Evolutionary conservation across 169 alveolate genomes (phyloP), one percentile per base, ranked within the genome.

Genomic region (Plasmodium vivax): DNA sequence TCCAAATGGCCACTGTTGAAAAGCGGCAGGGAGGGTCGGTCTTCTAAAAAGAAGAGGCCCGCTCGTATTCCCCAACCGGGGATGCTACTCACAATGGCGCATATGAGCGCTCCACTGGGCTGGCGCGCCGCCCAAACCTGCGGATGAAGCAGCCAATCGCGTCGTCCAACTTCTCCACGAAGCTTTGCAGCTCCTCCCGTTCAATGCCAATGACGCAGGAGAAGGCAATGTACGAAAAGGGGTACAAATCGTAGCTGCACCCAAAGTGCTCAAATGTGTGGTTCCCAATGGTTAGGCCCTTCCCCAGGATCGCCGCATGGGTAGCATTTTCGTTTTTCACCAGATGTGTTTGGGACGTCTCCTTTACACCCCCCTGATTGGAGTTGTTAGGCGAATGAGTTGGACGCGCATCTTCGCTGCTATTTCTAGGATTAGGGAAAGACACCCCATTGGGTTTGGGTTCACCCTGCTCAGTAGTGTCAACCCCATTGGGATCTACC

Each of bases 141-240:
- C 58, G 43, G 27, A 91, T 91, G 84, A 91, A 91, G 38, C 83
- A 54, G 16, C 45, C 74, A 71, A 91, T 82, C 14, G 92, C n/a
- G 16, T 82, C 71, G 56, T 91, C 95, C n/a, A 91, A 62, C 41
- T 82, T 91, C 4, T 9, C 30, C 51, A 91, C 72, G 56, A 91
- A 91, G 10, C 43, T 62, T 81, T 82, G 72, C 30, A 91, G 5
- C 62, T 91, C 95, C 16, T 10, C 73, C 75, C 68, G 47, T 14
- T 91, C 92, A 68, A 91, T 91, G 3, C 95, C 95, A 45, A 91
- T 82, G 16, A 91, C 95, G 27, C 95, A 91, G 12, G 95, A 91
- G 47, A 91, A 91, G 41, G 95, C 95, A 32, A 91, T 91, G 56
- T 91, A 91, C 14, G 95, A 91, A 91, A 41, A 68, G 23, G 95